Evolutionary conservation across 2,329 filamentous ascomycete genomes (phyloP), one percentile per base, ranked within the genome.

Genomic region (Penicillium sp.): DNA sequence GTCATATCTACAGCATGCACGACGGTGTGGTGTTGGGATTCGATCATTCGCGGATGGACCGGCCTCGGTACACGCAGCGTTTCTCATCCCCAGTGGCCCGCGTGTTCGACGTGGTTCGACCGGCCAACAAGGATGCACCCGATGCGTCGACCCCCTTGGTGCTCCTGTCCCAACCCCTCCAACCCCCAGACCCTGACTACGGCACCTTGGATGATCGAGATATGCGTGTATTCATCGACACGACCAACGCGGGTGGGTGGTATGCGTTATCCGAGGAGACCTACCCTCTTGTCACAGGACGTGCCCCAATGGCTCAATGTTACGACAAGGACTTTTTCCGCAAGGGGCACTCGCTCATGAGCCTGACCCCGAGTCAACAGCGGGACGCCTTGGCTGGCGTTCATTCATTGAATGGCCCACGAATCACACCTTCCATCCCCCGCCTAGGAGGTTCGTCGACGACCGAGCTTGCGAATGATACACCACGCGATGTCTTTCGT

Each of bases 241-340:
- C 89, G 66, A 97, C 93, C 1, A 86, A 90, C 56, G 81, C 82
- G n/a, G 94, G 93, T 33, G 90, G 90, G 60, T 98, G 94, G 92
- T 99, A 94, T 74, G 95, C 93, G 35, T 84, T 98, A 77, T 97
- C 94, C 1, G 94, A 96, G 58, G 83, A 82, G 41, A 87, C 87
- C 9, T 98, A 97, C 68, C 95, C 95, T 3, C 83, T 94, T 10
- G 91, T 96, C 31, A 89, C 93, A 22, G 86, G 91, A 54, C 88
- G 83, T 41, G 87, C 86, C 4, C 78, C 81, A 24, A 77, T 79
- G 62, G 86, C 87, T 9, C 75, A 81, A 54, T 86, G 82, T 69
- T 86, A 87, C 63, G 79, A 81, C 50, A 79, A 80, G 55, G 80
- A 81, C 58, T 87, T 77, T 51, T 73, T 77, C 47, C 69, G 71